These are phyloP conservation scores for Hansenula lynferdii DNA, from an alignment of 1,139 yeast species.

Conservation along the genomic window DNA sequence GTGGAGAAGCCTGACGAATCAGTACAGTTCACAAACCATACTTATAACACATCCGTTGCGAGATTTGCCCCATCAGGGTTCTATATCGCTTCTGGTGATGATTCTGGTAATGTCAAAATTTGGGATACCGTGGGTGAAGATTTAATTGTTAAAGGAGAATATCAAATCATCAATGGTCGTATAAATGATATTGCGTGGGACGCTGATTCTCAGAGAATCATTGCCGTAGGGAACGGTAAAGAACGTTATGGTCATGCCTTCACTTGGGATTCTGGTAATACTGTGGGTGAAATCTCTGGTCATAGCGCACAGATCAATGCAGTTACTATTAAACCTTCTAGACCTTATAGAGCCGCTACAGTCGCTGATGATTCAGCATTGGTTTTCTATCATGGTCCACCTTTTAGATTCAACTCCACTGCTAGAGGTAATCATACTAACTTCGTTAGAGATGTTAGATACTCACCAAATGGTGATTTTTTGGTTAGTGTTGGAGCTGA, in stretches of 20 bases:
- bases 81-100: conserved; percentile 91
- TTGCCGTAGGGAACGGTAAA: conserved; percentile 94
- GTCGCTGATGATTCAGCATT: conserved; percentile 84
- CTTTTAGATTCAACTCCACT: conserved; percentile 78
- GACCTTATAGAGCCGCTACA: conserved; percentile 94
- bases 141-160: conserved; percentile 71
- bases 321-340: conserved; percentile 76
- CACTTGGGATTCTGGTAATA: conserved; percentile 90
- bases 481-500: conserved; percentile 88
- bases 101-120: conserved; percentile 76
- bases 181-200: conserved; percentile 92
- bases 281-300: conserved; percentile 94
- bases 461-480: conserved; percentile 71
- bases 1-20: conserved; percentile 45
- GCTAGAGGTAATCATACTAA: conserved; percentile 72
- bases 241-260: conserved; percentile 92
- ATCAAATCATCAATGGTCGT: conserved; percentile 75
- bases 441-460: conserved; percentile 75
- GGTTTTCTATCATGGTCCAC: conserved; percentile 89
- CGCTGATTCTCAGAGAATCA: conserved; percentile 75
- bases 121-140: conserved; percentile 76
- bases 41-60: conserved; percentile 71
- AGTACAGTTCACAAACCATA: conserved; percentile 71
- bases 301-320: conserved; percentile 85
- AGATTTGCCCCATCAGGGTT: conserved; percentile 85